phyloP scores from a whole-genome alignment of 2,329 filamentous ascomycete species.

The Incumbomyces lentus region DNA sequence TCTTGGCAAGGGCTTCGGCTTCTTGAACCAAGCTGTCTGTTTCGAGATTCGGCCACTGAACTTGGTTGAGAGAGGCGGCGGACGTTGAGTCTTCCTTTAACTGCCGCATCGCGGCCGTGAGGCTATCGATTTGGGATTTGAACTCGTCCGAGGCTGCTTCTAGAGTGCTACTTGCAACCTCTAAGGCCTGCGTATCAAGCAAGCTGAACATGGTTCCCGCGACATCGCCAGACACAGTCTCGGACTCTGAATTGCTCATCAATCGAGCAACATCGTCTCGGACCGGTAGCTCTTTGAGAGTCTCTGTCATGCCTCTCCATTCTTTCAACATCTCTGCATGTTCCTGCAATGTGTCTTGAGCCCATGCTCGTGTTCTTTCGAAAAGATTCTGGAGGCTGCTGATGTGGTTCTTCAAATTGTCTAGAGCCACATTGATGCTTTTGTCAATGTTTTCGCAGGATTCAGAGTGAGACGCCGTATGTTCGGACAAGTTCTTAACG shows the following conservation, averaged over 20 bases:
- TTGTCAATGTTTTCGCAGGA: slow-evolving; percentile 69
- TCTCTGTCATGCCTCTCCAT: slow-evolving; percentile 30
- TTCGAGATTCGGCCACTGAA: slow-evolving; percentile 15
- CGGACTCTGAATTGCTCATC: slow-evolving; percentile 22
- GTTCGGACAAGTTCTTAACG: slow-evolving; percentile 57
- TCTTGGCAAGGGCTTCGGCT: slow-evolving; percentile 73
- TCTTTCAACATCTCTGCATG: slow-evolving; percentile 34
- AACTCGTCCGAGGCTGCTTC: slow-evolving; percentile 13
- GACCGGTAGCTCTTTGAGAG: slow-evolving; percentile 32
- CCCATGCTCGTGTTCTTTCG: slow-evolving; percentile 37
- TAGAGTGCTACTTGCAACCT: slow-evolving; percentile 13
- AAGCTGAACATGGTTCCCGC: slow-evolving; percentile 16
- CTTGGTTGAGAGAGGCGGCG: slow-evolving; percentile 6
- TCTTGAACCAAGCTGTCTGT: slow-evolving; percentile 38
- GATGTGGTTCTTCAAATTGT: slow-evolving; percentile 51
- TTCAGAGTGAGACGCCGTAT: slow-evolving; percentile 31
- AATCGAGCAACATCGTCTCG: slow-evolving; percentile 32
- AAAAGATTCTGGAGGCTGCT: slow-evolving; percentile 35
- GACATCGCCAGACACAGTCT: slow-evolving; percentile 6
- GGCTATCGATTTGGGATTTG: slow-evolving; percentile 9
- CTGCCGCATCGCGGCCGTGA: slow-evolving; percentile 11
- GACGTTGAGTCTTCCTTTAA: slow-evolving; percentile 15
- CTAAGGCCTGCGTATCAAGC: slow-evolving; percentile 11
- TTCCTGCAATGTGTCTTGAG: slow-evolving; percentile 34
- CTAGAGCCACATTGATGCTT: slow-evolving; percentile 72